Conservation (phyloP, 257 asterid genomes). For the Vinca minor region DNA sequence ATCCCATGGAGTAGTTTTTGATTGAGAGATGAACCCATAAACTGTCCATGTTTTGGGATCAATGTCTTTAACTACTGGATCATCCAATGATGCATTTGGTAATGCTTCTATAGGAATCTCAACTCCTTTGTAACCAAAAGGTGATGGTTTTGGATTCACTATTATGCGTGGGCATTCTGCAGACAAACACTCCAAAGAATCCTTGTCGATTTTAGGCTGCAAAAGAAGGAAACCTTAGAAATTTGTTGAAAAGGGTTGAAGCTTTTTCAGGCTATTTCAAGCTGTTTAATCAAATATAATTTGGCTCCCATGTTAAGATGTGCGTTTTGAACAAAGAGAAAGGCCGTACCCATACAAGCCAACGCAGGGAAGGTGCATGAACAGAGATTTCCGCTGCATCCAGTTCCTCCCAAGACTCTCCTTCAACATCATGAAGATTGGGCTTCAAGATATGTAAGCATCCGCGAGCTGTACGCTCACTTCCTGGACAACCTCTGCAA, state of each 20-base stretch:
- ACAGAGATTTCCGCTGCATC: conserved; percentile 48
- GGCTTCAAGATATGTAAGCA: conserved; percentile 65
- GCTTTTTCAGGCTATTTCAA: background rate
- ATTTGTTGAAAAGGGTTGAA: background rate
- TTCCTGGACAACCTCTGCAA: conserved; percentile 87
- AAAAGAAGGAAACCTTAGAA: conserved; percentile 8
- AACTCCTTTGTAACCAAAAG: conserved; percentile 51
- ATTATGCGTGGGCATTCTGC: conserved; percentile 71
- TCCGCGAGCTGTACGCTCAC: conserved; percentile 58
- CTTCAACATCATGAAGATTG: conserved; percentile 42
- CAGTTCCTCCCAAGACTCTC: conserved; percentile 98
- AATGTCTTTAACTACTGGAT: conserved; percentile 49
- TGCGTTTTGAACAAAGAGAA: background rate
- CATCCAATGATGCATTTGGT: conserved; percentile 42
- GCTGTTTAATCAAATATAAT: background rate
- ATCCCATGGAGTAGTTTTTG: conserved; percentile 20
- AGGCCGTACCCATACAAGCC: conserved; percentile 88
- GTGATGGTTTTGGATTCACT: conserved; percentile 70
- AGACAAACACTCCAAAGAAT: conserved; percentile 49
- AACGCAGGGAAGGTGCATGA: conserved; percentile 67
- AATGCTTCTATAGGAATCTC: conserved; percentile 73
- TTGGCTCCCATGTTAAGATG: background rate
- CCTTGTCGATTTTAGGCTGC: conserved; percentile 78
- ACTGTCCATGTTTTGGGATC: conserved; percentile 78
- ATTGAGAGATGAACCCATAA: conserved; percentile 28